Base-by-base conservation (phyloP, 352 stramenopile genomes). In the Phytopythium kandeliae region DNA sequence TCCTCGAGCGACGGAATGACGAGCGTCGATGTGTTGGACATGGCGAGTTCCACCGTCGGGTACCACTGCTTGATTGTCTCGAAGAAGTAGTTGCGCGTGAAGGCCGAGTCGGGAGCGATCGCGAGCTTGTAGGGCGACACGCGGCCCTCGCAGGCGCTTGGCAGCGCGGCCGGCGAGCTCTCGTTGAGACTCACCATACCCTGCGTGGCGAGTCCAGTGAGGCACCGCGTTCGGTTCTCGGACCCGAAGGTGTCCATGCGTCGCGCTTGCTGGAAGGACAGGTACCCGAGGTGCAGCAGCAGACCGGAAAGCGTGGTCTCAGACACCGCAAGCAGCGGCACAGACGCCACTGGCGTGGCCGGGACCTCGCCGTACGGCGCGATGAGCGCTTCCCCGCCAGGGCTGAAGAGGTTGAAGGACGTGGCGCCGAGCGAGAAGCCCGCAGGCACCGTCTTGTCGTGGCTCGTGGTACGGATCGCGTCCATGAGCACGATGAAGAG, bases 261-360 rank as follows among this genome's bases (percentile, higher is more conserved):
- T 2, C 66, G 66, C 40, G 53, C 61, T 26, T 66, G 65, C 12
- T 60, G 57, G 26, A 76, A 76, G 24, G 69, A 75, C 7, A 58
- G 51, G 45, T 72, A 54, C 28, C 48, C 63, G 54, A 86, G 50
- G 33, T 74, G 56, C 38, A 89, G 62, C 56, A 87, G 47, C 21
- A 88, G 57, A 1, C 75, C 74, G 10, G 76, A 75, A 22, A 89
- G 63, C 3, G 69, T 85, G 8, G 77, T 79, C 70, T 89, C 78
- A 1, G 66, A 74, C 1, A 78, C 62, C 13, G 62, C 76, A 44
- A 51, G 45, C 44, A 63, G 48, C 10, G 70, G 54, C 17, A 70
- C 67, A 4, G 38, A 45, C 19, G 21, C 38, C 13, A 45, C 38
- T 1, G 38, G 38, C 38, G 38, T 10, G 38, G 38, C 38, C 1